A percentile compares a stretch with the other conserved stretches of the same genome.
phyloP scores from a whole-genome alignment of 1,139 yeast species.

The Lodderomyces margitis region DNA sequence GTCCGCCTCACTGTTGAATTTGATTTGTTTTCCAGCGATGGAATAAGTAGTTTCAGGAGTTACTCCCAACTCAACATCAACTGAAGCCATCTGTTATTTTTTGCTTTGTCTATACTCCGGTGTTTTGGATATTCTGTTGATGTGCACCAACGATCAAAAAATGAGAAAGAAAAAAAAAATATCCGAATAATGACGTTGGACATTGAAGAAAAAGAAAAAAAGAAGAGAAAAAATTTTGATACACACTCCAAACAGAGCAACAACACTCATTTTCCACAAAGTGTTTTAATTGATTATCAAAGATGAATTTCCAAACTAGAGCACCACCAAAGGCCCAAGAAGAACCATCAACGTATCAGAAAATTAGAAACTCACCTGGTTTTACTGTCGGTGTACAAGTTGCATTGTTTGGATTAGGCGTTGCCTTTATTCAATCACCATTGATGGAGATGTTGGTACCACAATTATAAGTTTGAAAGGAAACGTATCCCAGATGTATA shows the following conservation, averaged over 20 bases:
- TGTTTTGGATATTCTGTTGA: neutral
- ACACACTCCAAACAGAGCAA: neutral
- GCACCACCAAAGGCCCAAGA: conserved; percentile 21
- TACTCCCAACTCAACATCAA: conserved; percentile 28
- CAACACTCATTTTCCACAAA: no score
- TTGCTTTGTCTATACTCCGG: conserved; percentile 2
- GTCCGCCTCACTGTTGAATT: conserved; percentile 71
- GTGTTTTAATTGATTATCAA: no score
- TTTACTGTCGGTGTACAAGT: conserved; percentile 65
- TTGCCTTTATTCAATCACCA: conserved; percentile 72
- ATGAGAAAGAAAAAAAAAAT: neutral
- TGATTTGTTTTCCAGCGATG: conserved; percentile 73
- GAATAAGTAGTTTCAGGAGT: conserved; percentile 45
- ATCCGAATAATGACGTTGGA: neutral
- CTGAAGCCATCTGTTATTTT: conserved; percentile 20
- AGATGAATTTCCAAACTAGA: conserved; percentile 27
- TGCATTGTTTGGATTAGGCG: conserved; percentile 67
- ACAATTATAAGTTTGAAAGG: conserved; percentile 43
- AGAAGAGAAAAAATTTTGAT: conserved; percentile 6
- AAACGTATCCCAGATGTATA: neutral
- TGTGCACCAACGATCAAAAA: conserved; percentile 4
- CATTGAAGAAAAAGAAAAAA: conserved; percentile 4
- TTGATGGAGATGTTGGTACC: conserved; percentile 81
- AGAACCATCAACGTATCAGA: conserved; percentile 41
- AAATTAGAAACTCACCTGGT: conserved; percentile 59